These are phyloP conservation scores for Sugiyamaella lignohabitans DNA, from an alignment of 805 yeast species.

Conservation along the genomic window DNA sequence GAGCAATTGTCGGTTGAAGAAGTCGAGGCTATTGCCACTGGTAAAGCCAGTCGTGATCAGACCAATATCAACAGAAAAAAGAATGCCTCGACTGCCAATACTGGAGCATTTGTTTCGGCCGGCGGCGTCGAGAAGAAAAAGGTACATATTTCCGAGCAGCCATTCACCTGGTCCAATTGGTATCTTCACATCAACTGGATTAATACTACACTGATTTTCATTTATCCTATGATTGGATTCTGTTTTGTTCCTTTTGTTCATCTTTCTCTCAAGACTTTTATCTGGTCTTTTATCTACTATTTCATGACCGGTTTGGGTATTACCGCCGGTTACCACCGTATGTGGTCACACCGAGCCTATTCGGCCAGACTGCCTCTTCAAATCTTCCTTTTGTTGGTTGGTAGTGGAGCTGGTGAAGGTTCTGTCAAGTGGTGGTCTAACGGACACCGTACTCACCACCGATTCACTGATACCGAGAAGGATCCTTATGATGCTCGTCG, in stretches of 20 bases:
- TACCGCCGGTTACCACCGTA: slow-evolving; percentile 78
- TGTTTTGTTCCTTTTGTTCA: slow-evolving; percentile 38
- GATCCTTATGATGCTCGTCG: slow-evolving; percentile 83
- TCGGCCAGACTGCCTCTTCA: slow-evolving; percentile 41
- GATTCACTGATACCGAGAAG: slow-evolving; percentile 77
- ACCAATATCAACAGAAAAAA: slow-evolving; percentile 29
- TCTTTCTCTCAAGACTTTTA: slow-evolving; percentile 45
- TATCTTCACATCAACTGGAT: slow-evolving; percentile 70
- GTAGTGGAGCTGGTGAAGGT: slow-evolving; percentile 71
- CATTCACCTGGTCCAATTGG: slow-evolving; percentile 71
- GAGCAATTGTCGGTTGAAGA: slow-evolving; percentile 28
- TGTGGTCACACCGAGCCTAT: slow-evolving; percentile 61
- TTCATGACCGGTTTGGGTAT: slow-evolving; percentile 59
- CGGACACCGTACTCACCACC: slow-evolving; percentile 84
- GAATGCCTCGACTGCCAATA: too few species aligned
- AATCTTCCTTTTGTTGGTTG: slow-evolving; percentile 49
- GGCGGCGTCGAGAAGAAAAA: slow-evolving; percentile 19
- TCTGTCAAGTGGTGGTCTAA: slow-evolving; percentile 73
- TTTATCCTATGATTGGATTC: slow-evolving; percentile 50
- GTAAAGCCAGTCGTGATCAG: slow-evolving; percentile 24
- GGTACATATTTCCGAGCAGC: slow-evolving; percentile 60
- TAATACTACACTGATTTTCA: slow-evolving; percentile 49
- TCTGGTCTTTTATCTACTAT: slow-evolving; percentile 51
- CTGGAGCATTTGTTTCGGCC: slow-evolving; percentile 1
- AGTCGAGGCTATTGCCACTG: slow-evolving; percentile 33